Percentiles rank a stretch among this genome's conserved stretches.
Conservation (phyloP, 441 rosid species). For the Adansonia gregorii region DNA sequence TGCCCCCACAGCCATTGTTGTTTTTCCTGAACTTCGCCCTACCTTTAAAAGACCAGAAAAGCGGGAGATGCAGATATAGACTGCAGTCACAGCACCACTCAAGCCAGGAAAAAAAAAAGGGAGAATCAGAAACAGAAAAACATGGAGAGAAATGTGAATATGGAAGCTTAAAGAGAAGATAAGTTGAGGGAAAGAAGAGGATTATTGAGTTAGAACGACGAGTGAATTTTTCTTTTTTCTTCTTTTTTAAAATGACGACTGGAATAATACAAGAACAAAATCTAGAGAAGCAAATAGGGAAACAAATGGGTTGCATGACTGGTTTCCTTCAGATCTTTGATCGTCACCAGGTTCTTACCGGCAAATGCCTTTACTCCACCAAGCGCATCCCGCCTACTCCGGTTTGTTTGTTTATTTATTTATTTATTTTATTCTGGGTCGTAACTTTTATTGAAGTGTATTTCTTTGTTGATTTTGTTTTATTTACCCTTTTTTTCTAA, state of each 20-base stretch:
- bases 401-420: conserved; percentile 31
- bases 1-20: background rate
- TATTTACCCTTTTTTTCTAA: conserved; percentile 28
- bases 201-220: background rate
- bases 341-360: conserved; percentile 65
- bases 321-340: conserved; percentile 95
- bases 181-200: background rate
- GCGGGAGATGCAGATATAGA: conserved; percentile 61
- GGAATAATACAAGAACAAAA: conserved; percentile 54
- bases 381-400: conserved; percentile 61
- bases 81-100: conserved; percentile 28
- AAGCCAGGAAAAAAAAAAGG: background rate
- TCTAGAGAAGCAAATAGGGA: conserved; percentile 58
- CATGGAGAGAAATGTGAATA: background rate
- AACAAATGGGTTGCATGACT: conserved; percentile 91
- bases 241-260: conserved; percentile 36
- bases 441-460: background rate
- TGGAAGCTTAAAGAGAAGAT: background rate
- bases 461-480: background rate
- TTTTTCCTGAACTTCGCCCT: conserved; percentile 28
- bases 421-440: background rate
- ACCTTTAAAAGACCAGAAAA: conserved; percentile 58
- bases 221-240: background rate
- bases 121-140: background rate
- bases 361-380: conserved; percentile 59